Base-by-base conservation (phyloP, 1,284 basidiomycete genomes). In the Pseudozyma hubeiensis region DNA sequence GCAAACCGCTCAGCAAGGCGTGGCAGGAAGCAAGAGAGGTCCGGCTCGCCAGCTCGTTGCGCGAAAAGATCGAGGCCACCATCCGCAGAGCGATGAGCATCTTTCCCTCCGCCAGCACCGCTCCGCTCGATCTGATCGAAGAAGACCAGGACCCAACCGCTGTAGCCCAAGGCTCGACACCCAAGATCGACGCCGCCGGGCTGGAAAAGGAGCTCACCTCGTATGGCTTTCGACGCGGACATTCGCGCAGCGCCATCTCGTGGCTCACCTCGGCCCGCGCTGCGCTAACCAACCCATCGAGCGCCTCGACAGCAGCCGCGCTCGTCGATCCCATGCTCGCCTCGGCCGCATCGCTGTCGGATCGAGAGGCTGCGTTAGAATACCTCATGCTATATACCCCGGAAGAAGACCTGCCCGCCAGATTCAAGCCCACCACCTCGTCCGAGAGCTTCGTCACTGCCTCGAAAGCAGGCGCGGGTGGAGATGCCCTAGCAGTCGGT, bases 61-160 rank as follows among this genome's bases (percentile, higher is more conserved):
- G 94, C 40, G 93, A 94, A 69, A 85, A 90, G 58, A 92, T 95
- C 7, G 94, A 97, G 85, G 88, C 89, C 24, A 90, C 90, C 0
- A 90, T 96, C n/a, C 91, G 91, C 82, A 89, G 90, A 88, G 92
- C 90, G n/a, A 70, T 86, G 44, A 62, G 58, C 46, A 66, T 73
- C 40, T 73, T 79, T 24, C 78, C 71, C 4, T 56, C 66, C 10
- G 69, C 75, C 39, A 61, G 61, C 61, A 50, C 64, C 7, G 54
- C 61, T 13, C 72, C 72, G n/a, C 60, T 64, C 48, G 62, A 75
- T 39, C 46, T 66, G n/a, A 64, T 53, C 13, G 72, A 71, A 31
- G 68, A 72, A 24, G 77, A 58, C 10, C 53, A 57, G 50, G 52
- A 58, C 37, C 46, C 53, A 7, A 34, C 45, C 41, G 7, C 40